phyloP scores from a whole-genome alignment of 2,329 filamentous ascomycete species.

The Magnaporthales sp. region DNA sequence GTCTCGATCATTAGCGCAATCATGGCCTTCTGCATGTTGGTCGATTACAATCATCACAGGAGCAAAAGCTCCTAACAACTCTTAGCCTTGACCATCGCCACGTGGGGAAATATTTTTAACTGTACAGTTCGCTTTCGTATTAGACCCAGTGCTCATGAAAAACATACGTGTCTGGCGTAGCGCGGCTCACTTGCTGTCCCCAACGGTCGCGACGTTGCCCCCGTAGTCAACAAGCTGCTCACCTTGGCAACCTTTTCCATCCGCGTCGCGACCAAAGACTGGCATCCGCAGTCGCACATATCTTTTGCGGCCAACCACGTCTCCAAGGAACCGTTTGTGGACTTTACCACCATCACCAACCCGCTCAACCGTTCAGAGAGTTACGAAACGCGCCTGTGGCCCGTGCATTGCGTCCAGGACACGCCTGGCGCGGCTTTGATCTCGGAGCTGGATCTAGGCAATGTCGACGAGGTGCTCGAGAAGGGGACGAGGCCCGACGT shows the following conservation, averaged over 20 bases:
- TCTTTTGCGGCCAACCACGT: constrained; percentile 81
- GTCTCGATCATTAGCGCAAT: no score
- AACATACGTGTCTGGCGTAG: constrained; percentile 32
- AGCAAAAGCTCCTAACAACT: not conserved
- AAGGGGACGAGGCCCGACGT: constrained; percentile 69
- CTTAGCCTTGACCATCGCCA: not conserved
- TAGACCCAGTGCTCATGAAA: not conserved
- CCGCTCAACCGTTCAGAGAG: constrained; percentile 53
- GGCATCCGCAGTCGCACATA: constrained; percentile 73
- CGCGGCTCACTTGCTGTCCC: constrained; percentile 78
- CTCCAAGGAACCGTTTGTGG: constrained; percentile 58
- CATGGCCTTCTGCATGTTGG: not conserved
- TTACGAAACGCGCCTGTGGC: constrained; percentile 72
- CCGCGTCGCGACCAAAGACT: constrained; percentile 86
- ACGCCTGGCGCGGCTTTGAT: constrained; percentile 66
- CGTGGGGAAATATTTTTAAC: no score
- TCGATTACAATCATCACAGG: not conserved
- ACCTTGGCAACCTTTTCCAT: constrained; percentile 58
- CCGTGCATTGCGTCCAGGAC: constrained; percentile 75
- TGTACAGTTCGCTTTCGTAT: not conserved
- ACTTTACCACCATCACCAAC: constrained; percentile 55
- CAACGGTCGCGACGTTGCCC: constrained; percentile 60
- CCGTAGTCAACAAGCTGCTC: constrained; percentile 68
- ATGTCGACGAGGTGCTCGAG: constrained; percentile 58
- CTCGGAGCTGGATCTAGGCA: constrained; percentile 55